Evolutionary conservation across 257 asterid genomes (phyloP).

Genomic region (Leptodermis oblonga): DNA sequence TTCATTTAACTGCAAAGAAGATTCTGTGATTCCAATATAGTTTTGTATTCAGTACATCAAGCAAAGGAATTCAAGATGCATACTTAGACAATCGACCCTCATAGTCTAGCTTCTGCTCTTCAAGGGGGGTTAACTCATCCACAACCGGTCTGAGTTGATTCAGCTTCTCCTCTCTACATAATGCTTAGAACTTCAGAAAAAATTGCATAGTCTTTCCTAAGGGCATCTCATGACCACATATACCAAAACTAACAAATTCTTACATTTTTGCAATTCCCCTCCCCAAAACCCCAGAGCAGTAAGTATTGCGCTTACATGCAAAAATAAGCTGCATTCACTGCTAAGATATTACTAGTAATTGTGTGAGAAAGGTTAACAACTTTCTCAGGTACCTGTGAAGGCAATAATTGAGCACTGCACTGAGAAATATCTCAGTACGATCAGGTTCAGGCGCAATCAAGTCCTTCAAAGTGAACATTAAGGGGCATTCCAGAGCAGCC

Average conservation of each 20-base stretch:
- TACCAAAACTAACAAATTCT: background rate
- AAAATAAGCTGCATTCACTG: too few relatives aligned
- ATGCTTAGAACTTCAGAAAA: background rate
- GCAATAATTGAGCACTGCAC: constrained; percentile 74
- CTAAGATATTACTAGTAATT: too few relatives aligned
- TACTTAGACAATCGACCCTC: constrained; percentile 62
- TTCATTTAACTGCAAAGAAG: constrained; percentile 44
- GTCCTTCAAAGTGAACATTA: constrained; percentile 54
- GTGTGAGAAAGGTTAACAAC: too few relatives aligned
- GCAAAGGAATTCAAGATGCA: constrained; percentile 7
- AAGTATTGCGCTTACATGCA: too few relatives aligned
- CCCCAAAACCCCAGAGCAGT: background rate
- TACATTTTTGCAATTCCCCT: background rate
- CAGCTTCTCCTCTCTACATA: constrained; percentile 47
- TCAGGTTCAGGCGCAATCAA: constrained; percentile 77
- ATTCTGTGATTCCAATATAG: constrained; percentile 13
- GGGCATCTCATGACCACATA: background rate
- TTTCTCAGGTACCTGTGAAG: constrained; percentile 60
- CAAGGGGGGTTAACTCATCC: constrained; percentile 50
- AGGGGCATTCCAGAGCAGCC: constrained; percentile 52
- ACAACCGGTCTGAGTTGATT: constrained; percentile 37
- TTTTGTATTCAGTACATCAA: background rate
- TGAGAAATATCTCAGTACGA: constrained; percentile 62
- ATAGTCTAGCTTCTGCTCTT: constrained; percentile 39
- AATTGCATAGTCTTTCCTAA: background rate